Percentiles rank a stretch among this genome's conserved stretches.
These are phyloP conservation scores for Lobosporangium transversale DNA, from an alignment of 192 early-diverging fungal species.

Conservation along the genomic window DNA sequence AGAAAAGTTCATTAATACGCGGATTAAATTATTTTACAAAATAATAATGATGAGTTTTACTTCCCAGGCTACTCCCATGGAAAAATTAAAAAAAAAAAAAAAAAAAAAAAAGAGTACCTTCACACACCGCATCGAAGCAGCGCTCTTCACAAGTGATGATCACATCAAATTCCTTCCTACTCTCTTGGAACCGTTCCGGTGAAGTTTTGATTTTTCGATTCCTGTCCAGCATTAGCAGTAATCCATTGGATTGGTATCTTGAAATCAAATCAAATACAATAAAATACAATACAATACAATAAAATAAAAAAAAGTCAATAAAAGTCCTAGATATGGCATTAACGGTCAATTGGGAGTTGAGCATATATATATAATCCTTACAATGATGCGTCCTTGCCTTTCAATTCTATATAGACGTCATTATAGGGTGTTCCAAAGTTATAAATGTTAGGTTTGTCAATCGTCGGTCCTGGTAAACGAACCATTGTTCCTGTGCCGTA, in stretches of 20 bases:
- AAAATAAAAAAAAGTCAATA: too few species aligned
- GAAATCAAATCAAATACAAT: not conserved
- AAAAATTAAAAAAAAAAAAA: not conserved
- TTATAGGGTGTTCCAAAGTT: slow-evolving; percentile 93
- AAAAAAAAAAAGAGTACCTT: slow-evolving; percentile 63
- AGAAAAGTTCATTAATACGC: not conserved
- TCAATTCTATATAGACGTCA: slow-evolving; percentile 86
- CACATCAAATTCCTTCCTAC: slow-evolving; percentile 80
- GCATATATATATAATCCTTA: too few species aligned
- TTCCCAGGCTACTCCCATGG: too few species aligned
- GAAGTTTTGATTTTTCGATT: slow-evolving; percentile 92
- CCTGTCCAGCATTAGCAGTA: slow-evolving; percentile 92
- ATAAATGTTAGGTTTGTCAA: slow-evolving; percentile 91
- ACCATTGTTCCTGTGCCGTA: slow-evolving; percentile 94
- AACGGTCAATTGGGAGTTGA: not conserved
- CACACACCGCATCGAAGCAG: slow-evolving; percentile 92
- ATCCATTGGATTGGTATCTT: slow-evolving; percentile 88
- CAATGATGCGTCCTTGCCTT: slow-evolving; percentile 71
- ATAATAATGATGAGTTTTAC: too few species aligned
- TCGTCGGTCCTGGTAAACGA: slow-evolving; percentile 87
- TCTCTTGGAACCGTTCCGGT: slow-evolving; percentile 89
- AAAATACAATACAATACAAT: not conserved
- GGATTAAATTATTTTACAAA: not conserved
- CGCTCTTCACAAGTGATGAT: slow-evolving; percentile 97
- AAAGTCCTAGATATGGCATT: too few species aligned